Percentiles rank a stretch among this genome's conserved stretches.
Conservation (phyloP, 495 filamentous ascomycete species). For the Tuber borchii region DNA sequence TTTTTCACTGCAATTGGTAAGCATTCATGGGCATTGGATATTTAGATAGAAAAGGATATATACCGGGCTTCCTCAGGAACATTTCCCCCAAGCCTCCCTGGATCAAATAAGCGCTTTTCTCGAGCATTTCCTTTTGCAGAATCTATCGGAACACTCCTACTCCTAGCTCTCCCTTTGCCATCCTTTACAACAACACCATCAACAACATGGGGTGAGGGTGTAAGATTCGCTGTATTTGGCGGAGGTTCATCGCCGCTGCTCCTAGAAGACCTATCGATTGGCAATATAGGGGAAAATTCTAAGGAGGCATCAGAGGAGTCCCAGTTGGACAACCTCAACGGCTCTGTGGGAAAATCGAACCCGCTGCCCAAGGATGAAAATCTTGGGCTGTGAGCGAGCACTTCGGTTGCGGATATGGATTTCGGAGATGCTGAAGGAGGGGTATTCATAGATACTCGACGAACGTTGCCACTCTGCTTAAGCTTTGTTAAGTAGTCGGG, state of each 20-base stretch:
- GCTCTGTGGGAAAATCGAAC: slow-evolving; percentile 24
- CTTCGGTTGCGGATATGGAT: slow-evolving; percentile 27
- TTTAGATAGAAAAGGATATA: not conserved
- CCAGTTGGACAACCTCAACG: slow-evolving; percentile 23
- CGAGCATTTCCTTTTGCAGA: slow-evolving; percentile 12
- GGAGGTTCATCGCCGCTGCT: slow-evolving; percentile 16
- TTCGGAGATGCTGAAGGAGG: slow-evolving; percentile 26
- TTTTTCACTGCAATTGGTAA: not conserved
- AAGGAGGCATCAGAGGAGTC: slow-evolving; percentile 13
- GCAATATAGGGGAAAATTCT: slow-evolving; percentile 28
- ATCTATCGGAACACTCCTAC: slow-evolving; percentile 28
- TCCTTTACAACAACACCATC: slow-evolving; percentile 7
- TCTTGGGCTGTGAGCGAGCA: slow-evolving; percentile 23
- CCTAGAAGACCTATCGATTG: slow-evolving; percentile 15
- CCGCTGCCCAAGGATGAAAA: slow-evolving; percentile 30
- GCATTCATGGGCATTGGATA: not conserved
- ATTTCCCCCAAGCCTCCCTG: slow-evolving; percentile 10
- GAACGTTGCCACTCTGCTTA: slow-evolving; percentile 17
- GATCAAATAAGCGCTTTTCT: slow-evolving; percentile 19
- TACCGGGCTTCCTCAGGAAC: not conserved
- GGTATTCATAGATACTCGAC: slow-evolving; percentile 37
- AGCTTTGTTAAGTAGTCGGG: slow-evolving; percentile 20
- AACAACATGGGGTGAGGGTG: slow-evolving; percentile 2
- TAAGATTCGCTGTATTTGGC: slow-evolving; percentile 23
- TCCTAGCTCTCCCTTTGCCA: slow-evolving; percentile 19